These are phyloP conservation scores for Gnomoniopsis smithogilvyi DNA, from an alignment of 2,329 filamentous ascomycete genomes.

Conservation along the genomic window DNA sequence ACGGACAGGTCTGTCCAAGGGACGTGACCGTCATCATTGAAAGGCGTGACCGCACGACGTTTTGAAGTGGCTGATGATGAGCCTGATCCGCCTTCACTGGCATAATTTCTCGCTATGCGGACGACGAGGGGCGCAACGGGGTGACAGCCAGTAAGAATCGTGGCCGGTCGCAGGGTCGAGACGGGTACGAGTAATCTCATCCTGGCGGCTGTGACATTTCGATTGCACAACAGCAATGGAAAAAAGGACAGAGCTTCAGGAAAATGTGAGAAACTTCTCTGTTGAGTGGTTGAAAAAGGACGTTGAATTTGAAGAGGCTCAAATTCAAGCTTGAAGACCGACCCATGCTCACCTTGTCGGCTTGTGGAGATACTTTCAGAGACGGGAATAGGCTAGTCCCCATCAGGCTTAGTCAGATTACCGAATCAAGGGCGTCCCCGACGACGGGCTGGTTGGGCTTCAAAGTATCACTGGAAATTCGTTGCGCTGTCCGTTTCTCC, in stretches of 20 bases:
- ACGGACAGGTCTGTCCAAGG: conserved; percentile 75
- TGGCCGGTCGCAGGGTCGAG: conserved; percentile 17
- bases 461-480: conserved; percentile 13
- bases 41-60: conserved; percentile 72
- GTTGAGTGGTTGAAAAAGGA: neutral
- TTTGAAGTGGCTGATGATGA: conserved; percentile 40
- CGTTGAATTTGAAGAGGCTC: neutral
- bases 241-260: neutral
- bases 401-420: neutral
- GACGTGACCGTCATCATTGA: conserved; percentile 81
- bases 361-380: neutral
- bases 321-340: neutral
- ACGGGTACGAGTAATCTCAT: conserved; percentile 16
- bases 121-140: conserved; percentile 34
- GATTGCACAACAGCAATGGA: conserved; percentile 11
- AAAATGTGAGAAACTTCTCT: neutral
- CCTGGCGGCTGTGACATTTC: conserved; percentile 16
- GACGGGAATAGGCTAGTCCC: neutral
- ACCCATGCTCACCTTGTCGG: neutral
- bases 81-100: conserved; percentile 36
- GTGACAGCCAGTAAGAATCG: conserved; percentile 18
- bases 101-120: conserved; percentile 46
- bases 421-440: neutral
- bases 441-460: conserved; percentile 7
- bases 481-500: conserved; percentile 18